These are phyloP conservation scores for Pseudogymnoascus sp. DNA, from an alignment of 2,329 filamentous ascomycete species.

Conservation along the genomic window DNA sequence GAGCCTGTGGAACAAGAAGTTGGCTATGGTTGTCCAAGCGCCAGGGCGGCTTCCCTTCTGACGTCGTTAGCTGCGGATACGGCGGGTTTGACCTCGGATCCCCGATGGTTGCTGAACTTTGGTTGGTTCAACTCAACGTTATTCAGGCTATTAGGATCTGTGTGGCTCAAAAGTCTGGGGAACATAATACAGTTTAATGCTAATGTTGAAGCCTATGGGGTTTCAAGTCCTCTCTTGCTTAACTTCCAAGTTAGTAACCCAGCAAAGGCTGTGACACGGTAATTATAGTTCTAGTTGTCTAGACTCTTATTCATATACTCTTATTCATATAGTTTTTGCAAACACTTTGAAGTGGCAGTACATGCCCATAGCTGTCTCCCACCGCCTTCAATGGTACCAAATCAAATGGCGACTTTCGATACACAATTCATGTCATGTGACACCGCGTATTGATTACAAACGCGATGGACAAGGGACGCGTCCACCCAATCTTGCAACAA, in stretches of 20 bases:
- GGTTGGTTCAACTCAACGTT: background rate
- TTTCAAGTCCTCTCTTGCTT: background rate
- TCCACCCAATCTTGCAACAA: background rate
- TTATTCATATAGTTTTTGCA: background rate
- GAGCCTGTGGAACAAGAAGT: background rate
- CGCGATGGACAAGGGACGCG: conserved; percentile 5
- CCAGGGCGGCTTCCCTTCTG: background rate
- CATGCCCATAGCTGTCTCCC: background rate
- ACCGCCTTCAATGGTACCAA: too few relatives aligned
- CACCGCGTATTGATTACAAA: conserved; percentile 7
- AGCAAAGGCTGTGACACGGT: background rate
- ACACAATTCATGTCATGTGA: background rate
- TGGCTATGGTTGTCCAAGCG: conserved; percentile 5
- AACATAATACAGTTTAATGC: background rate
- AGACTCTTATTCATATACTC: background rate
- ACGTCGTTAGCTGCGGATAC: conserved; percentile 5
- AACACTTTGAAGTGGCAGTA: background rate
- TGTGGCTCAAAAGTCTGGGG: background rate
- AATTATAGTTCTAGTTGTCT: background rate
- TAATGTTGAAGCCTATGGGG: background rate
- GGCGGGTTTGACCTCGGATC: background rate
- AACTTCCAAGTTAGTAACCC: too few relatives aligned
- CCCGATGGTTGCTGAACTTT: background rate
- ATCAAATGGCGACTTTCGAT: too few relatives aligned
- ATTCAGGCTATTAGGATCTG: background rate